Evolutionary conservation across 371 early-diverging fungal genomes (phyloP).

Genomic region (Lichtheimia ramosa): DNA sequence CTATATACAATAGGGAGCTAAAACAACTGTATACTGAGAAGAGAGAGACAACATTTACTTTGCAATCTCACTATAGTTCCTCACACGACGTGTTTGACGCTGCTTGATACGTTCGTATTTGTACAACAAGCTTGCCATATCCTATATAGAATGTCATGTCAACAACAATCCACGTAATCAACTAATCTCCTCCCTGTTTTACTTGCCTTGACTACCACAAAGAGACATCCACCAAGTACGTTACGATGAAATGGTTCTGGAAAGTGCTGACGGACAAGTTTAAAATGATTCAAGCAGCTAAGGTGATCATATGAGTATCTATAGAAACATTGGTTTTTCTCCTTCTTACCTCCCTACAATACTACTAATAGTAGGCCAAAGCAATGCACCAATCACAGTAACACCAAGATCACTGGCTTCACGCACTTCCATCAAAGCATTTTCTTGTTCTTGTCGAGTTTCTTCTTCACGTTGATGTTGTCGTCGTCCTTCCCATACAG

Average conservation of each 20-base stretch:
- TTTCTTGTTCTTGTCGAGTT: slow-evolving; percentile 5
- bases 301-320: background rate
- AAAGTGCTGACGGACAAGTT: slow-evolving; percentile 47
- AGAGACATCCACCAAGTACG: slow-evolving; percentile 62
- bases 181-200: background rate
- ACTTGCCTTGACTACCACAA: slow-evolving; percentile 57
- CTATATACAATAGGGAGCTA: background rate
- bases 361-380: slow-evolving; percentile 52
- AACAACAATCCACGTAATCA: background rate
- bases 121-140: slow-evolving; percentile 44
- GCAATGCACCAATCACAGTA: slow-evolving; percentile 52
- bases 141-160: slow-evolving; percentile 8
- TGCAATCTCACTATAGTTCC: slow-evolving; percentile 23
- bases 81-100: slow-evolving; percentile 39
- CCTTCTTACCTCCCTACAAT: slow-evolving; percentile 38
- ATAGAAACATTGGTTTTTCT: background rate
- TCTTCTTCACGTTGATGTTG: slow-evolving; percentile 8
- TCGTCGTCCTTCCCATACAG: slow-evolving; percentile 10
- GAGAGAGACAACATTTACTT: no score
- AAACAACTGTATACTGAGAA: background rate
- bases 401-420: slow-evolving; percentile 36
- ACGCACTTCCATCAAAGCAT: slow-evolving; percentile 1
- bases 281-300: slow-evolving; percentile 51
- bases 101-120: slow-evolving; percentile 43
- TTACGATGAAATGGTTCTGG: slow-evolving; percentile 64